Conservation (phyloP, 352 stramenopile species). For the Phytophthora idaei region DNA sequence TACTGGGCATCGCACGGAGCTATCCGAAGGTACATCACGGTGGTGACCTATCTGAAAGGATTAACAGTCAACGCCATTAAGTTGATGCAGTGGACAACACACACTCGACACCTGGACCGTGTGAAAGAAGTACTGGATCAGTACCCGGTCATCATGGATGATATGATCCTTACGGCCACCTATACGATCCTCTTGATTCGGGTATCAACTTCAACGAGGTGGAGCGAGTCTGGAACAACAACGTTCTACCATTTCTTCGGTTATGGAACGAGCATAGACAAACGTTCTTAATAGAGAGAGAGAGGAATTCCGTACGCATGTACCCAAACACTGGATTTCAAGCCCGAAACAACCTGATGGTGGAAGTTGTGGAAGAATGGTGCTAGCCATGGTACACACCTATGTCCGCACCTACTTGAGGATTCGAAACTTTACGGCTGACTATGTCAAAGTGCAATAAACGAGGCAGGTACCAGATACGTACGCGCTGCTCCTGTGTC, state of each 20-base stretch:
- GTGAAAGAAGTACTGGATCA: constrained; percentile 6
- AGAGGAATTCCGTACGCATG: background rate
- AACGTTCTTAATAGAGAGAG: background rate
- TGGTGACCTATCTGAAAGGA: background rate
- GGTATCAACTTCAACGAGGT: background rate
- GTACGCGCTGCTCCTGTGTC: background rate
- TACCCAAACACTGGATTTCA: background rate
- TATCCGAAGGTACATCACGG: constrained; percentile 1
- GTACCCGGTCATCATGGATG: constrained; percentile 13
- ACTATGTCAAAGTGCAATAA: background rate
- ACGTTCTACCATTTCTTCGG: background rate
- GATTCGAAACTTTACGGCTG: background rate
- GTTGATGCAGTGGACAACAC: constrained; percentile 6
- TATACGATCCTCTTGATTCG: constrained; percentile 1
- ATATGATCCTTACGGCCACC: constrained; percentile 1
- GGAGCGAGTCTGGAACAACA: background rate
- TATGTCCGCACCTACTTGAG: background rate
- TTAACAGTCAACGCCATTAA: constrained; percentile 3
- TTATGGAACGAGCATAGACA: background rate
- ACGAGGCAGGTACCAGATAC: too few species aligned
- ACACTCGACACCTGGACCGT: constrained; percentile 3
- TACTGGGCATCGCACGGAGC: background rate
- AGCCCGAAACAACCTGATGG: background rate
- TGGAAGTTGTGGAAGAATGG: background rate
- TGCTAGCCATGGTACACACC: background rate